Percentiles rank a stretch among this genome's conserved stretches.
Evolutionary conservation across 2,329 filamentous ascomycete species (phyloP).

Genomic region (Penicillium sp.): DNA sequence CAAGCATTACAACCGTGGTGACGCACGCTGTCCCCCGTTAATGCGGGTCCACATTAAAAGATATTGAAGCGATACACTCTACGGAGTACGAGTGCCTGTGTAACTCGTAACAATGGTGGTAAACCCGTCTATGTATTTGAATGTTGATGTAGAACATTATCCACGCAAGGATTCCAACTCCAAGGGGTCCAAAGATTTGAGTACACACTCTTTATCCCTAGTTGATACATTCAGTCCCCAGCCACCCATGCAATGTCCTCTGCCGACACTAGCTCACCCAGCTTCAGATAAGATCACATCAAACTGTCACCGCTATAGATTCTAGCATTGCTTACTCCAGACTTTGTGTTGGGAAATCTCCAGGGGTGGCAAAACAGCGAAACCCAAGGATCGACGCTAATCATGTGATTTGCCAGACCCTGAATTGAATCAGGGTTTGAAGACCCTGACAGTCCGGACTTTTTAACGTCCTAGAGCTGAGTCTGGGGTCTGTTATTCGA

Average conservation of each 20-base stretch:
- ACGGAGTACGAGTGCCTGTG: too few species aligned
- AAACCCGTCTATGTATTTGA: not conserved
- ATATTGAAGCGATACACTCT: too few species aligned
- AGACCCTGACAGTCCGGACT: too few species aligned
- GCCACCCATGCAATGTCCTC: not conserved
- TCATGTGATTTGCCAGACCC: not conserved
- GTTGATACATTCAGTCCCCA: not conserved
- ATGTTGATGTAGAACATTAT: not conserved
- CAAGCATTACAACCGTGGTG: conserved; percentile 3
- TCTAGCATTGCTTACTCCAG: not conserved
- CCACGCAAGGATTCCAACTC: not conserved
- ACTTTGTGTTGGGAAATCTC: not conserved
- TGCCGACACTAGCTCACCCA: not conserved
- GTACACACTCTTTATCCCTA: not conserved
- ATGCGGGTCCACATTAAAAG: too few species aligned
- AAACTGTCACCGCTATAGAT: not conserved
- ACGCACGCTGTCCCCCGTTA: not conserved
- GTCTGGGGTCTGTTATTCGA: not conserved
- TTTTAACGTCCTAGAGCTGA: not conserved
- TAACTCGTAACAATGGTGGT: too few species aligned
- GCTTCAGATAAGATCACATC: not conserved
- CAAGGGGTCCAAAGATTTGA: not conserved
- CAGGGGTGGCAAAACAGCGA: not conserved
- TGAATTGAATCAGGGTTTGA: not conserved
- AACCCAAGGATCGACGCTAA: not conserved